Percentiles rank a stretch among this genome's conserved stretches.
phyloP scores from a whole-genome alignment of 352 stramenopile species.

The Plasmopara halstedii region DNA sequence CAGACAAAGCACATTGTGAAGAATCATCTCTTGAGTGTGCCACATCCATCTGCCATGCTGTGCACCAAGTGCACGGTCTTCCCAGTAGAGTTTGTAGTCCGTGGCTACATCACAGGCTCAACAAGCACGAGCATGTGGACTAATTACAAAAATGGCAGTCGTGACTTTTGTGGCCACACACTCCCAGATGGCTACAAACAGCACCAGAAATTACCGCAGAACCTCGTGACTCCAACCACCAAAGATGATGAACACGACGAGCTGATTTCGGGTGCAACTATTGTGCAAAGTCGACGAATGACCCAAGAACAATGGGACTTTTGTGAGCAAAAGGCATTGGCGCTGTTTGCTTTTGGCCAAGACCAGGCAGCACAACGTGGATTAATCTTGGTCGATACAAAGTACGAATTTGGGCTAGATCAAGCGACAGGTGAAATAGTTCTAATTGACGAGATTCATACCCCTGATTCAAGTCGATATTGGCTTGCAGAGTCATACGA shows the following conservation, averaged over 20 bases:
- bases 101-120: constrained; percentile 94
- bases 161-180: constrained; percentile 95
- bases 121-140: constrained; percentile 99
- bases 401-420: constrained; percentile 86
- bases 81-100: constrained; percentile 98
- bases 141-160: constrained; percentile 94
- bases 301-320: constrained; percentile 95
- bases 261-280: constrained; percentile 92
- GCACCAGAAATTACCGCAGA: constrained; percentile 94
- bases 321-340: constrained; percentile 88
- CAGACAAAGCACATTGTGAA: constrained; percentile 93
- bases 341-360: constrained; percentile 91
- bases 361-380: constrained; percentile 86
- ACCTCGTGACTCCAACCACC: constrained; percentile 97
- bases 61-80: constrained; percentile 95
- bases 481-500: constrained; percentile 90
- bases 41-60: constrained; percentile 94
- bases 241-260: constrained; percentile 98
- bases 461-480: constrained; percentile 96
- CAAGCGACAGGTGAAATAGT: constrained; percentile 87
- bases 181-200: constrained; percentile 93
- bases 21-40: constrained; percentile 94
- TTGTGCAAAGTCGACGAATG: constrained; percentile 93
- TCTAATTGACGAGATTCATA: constrained; percentile 99
- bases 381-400: constrained; percentile 99